Conservation (phyloP, 148 eudicot genomes). For the Rhododendron vialii region DNA sequence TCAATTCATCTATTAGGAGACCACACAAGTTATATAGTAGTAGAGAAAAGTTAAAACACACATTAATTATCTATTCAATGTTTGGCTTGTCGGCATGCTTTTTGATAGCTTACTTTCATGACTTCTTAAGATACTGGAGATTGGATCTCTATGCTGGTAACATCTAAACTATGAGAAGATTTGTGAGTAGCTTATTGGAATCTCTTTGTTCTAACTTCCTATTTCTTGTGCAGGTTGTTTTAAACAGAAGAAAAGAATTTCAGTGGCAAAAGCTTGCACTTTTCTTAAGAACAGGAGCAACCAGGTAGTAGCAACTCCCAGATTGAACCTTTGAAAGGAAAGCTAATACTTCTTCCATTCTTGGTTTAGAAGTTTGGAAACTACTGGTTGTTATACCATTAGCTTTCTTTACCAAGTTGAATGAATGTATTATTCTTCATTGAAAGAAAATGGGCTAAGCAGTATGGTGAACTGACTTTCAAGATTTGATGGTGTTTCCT, state of each 20-base stretch:
- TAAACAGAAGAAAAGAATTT: conserved; percentile 72
- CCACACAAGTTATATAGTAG: neutral
- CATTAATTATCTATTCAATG: neutral
- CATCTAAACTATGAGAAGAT: neutral
- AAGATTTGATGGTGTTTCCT: neutral
- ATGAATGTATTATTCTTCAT: neutral
- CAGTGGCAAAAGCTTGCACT: conserved; percentile 80
- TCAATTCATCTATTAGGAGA: neutral
- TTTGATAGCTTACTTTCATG: neutral
- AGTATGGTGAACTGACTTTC: neutral
- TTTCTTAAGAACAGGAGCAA: conserved; percentile 76
- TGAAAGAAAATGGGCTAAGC: neutral
- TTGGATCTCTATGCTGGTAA: neutral
- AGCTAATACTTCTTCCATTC: neutral
- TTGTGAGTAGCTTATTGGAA: neutral
- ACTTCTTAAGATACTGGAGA: neutral
- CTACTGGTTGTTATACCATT: neutral
- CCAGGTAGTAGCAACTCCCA: conserved; percentile 39
- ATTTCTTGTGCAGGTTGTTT: conserved; percentile 57
- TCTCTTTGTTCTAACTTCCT: neutral
- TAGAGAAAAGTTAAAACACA: neutral
- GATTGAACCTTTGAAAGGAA: neutral
- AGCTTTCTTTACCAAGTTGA: neutral
- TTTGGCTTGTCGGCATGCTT: neutral
- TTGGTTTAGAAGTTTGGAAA: neutral